Percentiles rank a stretch among this genome's conserved stretches.
Conservation (phyloP, 2,329 filamentous ascomycete species). For the Fusarium papillatum region DNA sequence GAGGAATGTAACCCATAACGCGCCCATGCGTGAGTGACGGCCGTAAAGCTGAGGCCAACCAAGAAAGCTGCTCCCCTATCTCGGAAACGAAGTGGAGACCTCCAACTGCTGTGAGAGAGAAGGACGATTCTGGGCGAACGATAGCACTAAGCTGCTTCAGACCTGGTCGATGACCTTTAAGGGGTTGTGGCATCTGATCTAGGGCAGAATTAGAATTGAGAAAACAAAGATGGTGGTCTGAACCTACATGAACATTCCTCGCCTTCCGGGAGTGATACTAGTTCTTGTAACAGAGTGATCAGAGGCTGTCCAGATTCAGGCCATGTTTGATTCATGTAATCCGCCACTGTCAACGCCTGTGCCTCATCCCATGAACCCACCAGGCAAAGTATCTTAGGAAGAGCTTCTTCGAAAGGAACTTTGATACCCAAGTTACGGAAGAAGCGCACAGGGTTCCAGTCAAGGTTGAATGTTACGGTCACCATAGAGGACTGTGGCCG, state of each 20-base stretch:
- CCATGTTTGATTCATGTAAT: conserved; percentile 23
- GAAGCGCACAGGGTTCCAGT: neutral
- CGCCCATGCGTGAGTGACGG: neutral
- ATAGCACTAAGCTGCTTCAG: neutral
- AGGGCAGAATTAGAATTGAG: neutral
- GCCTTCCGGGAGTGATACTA: neutral
- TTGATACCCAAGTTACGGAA: neutral
- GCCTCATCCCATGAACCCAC: neutral
- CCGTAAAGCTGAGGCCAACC: conserved; percentile 4
- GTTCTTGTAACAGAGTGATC: neutral
- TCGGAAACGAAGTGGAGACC: conserved; percentile 3
- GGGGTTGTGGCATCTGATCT: neutral
- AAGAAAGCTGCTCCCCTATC: conserved; percentile 19
- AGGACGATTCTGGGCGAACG: neutral
- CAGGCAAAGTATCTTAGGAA: neutral
- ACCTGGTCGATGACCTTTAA: neutral
- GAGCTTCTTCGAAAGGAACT: neutral
- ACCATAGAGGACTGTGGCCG: fast-evolving
- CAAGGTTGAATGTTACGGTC: neutral
- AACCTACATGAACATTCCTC: neutral
- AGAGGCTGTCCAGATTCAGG: neutral
- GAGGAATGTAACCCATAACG: neutral
- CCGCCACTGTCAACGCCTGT: neutral
- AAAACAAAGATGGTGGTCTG: neutral
- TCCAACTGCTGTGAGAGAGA: neutral